A percentile compares a stretch with the other conserved stretches of the same genome.
phyloP scores from a whole-genome alignment of 495 filamentous ascomycete genomes.

The Cercophora scortea region DNA sequence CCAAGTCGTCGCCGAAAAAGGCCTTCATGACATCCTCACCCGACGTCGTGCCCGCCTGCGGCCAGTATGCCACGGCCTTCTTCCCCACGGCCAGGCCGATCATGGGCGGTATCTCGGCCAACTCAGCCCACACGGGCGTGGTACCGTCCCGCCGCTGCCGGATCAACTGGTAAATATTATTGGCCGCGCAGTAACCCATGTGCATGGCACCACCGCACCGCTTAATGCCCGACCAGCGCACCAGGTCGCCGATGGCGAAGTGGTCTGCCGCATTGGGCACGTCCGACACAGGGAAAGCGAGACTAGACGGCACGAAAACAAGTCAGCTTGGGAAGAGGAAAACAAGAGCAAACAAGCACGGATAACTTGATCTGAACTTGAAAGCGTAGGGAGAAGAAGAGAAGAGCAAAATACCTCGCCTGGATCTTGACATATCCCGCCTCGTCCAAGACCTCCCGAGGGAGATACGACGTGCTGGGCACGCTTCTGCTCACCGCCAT shows the following conservation, averaged over 20 bases:
- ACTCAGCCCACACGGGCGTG: conserved; percentile 33
- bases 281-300: conserved; percentile 30
- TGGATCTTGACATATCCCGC: conserved; percentile 52
- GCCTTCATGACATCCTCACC: conserved; percentile 51
- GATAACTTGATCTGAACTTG: too few relatives aligned
- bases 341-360: too few relatives aligned
- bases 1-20: conserved; percentile 62
- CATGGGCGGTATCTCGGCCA: conserved; percentile 49
- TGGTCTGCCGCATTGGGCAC: conserved; percentile 47
- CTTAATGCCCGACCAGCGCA: conserved; percentile 61
- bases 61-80: conserved; percentile 53
- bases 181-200: conserved; percentile 51
- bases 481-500: conserved; percentile 50
- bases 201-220: conserved; percentile 63
- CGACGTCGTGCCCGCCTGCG: conserved; percentile 37
- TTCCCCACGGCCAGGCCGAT: conserved; percentile 61
- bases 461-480: conserved; percentile 50
- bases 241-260: conserved; percentile 50
- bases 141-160: conserved; percentile 9
- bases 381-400: too few relatives aligned
- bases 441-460: conserved; percentile 35
- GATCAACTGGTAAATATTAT: conserved; percentile 56
- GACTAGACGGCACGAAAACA: conserved; percentile 16
- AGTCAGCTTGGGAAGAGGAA: too few relatives aligned
- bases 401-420: conserved; percentile 6